Percentiles rank a stretch among this genome's conserved stretches.
phyloP scores from a whole-genome alignment of 257 asterid genomes.

The Rubia yunnanensis region DNA sequence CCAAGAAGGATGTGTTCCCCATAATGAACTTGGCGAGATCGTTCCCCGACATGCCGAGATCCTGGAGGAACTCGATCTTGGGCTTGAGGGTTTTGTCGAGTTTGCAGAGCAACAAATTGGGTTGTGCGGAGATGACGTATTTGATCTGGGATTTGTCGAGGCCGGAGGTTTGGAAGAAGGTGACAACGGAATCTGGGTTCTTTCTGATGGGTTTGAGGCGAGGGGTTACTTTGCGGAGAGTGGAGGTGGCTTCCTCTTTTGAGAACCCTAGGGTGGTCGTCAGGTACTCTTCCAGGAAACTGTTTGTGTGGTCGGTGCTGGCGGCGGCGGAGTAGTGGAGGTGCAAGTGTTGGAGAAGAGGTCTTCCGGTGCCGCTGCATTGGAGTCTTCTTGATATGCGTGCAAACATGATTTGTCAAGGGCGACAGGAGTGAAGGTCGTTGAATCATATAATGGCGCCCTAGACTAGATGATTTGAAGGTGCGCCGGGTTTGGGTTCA shows the following conservation, averaged over 20 bases:
- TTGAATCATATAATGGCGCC: no score
- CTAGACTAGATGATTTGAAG: no score
- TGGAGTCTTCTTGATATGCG: not conserved
- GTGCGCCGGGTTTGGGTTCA: no score
- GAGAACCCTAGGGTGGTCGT: slow-evolving; percentile 18
- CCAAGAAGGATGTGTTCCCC: not conserved
- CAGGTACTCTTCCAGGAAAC: slow-evolving; percentile 15
- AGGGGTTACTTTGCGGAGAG: slow-evolving; percentile 4
- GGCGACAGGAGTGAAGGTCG: not conserved
- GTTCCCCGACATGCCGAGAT: slow-evolving; percentile 16
- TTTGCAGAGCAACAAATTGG: slow-evolving; percentile 10
- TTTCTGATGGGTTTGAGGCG: not conserved
- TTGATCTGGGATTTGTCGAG: slow-evolving; percentile 17
- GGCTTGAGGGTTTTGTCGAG: slow-evolving; percentile 18
- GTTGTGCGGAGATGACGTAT: slow-evolving; percentile 2
- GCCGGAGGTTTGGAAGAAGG: slow-evolving; percentile 20
- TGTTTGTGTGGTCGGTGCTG: not conserved
- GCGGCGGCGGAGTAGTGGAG: not conserved
- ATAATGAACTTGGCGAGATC: slow-evolving; percentile 10
- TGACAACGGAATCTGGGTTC: slow-evolving; percentile 13
- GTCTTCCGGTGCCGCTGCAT: not conserved
- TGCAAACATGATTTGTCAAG: not conserved
- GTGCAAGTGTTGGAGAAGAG: not conserved
- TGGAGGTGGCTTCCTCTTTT: slow-evolving; percentile 15
- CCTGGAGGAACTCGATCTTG: slow-evolving; percentile 13